phyloP scores from a whole-genome alignment of 2,329 filamentous ascomycete species.

The Colletotrichum lentis region DNA sequence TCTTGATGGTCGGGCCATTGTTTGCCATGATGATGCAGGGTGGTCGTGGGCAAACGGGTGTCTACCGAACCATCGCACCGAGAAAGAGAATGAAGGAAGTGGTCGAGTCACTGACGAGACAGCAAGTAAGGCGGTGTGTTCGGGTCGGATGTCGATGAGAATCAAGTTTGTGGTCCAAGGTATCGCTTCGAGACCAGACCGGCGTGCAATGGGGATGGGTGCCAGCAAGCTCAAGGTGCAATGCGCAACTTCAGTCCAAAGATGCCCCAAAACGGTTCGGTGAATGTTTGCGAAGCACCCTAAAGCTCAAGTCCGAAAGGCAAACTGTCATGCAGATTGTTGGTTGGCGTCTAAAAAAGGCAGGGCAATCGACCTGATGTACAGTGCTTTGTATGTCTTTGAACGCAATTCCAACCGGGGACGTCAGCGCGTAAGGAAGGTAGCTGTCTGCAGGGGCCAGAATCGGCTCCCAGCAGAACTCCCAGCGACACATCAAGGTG shows the following conservation, averaged over 20 bases:
- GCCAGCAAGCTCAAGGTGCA: constrained; percentile 10
- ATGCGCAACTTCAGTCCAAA: constrained; percentile 3
- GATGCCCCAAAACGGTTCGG: constrained; percentile 4
- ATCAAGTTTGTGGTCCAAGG: not conserved
- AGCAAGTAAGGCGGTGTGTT: not conserved
- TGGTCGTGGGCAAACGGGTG: not conserved
- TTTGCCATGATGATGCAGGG: constrained; percentile 31
- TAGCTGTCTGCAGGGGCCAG: constrained; percentile 12
- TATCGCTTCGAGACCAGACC: constrained; percentile 9
- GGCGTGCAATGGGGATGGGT: not conserved
- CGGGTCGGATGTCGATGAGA: not conserved
- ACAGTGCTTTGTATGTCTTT: constrained; percentile 13
- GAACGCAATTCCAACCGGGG: constrained; percentile 3
- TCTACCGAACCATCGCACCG: constrained; percentile 9
- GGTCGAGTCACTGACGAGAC: not conserved
- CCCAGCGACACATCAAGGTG: constrained; percentile 12
- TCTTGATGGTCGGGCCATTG: constrained; percentile 26
- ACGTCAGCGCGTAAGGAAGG: constrained; percentile 4
- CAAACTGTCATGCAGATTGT: constrained; percentile 29
- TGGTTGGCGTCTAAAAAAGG: constrained; percentile 13
- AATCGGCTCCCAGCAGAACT: constrained; percentile 14
- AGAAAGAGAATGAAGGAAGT: not conserved
- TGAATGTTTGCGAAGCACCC: constrained; percentile 26
- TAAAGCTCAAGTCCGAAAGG: constrained; percentile 1
- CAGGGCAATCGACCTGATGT: constrained; percentile 1